These are phyloP conservation scores for Ascobolus immersus DNA, from an alignment of 495 filamentous ascomycete species.

Conservation along the genomic window DNA sequence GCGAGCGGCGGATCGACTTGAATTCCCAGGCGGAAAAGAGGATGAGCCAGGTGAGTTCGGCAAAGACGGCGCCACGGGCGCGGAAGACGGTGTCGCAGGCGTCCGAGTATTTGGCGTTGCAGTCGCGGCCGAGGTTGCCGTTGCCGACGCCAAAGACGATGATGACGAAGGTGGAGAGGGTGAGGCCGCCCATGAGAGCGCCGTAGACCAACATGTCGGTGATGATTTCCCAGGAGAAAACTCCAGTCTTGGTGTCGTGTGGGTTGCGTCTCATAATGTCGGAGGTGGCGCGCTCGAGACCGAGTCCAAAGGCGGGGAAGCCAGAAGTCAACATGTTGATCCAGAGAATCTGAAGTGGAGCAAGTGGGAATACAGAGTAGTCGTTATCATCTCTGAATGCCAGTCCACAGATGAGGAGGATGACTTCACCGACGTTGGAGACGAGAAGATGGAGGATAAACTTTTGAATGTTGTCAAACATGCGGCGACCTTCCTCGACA, in stretches of 20 bases:
- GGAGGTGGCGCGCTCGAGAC: slow-evolving; percentile 36
- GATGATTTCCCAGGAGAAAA: slow-evolving; percentile 43
- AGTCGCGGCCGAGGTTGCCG: slow-evolving; percentile 35
- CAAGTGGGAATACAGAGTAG: slow-evolving; percentile 41
- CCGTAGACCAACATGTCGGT: slow-evolving; percentile 50
- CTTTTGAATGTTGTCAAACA: slow-evolving; percentile 56
- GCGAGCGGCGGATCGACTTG: slow-evolving; percentile 32
- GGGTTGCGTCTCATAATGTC: slow-evolving; percentile 42
- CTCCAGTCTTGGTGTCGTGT: slow-evolving; percentile 33
- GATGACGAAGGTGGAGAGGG: slow-evolving; percentile 36
- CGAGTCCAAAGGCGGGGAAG: slow-evolving; percentile 43
- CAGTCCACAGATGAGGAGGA: slow-evolving; percentile 38
- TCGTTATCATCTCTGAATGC: slow-evolving; percentile 35
- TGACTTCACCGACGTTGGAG: slow-evolving; percentile 44
- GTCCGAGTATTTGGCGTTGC: slow-evolving; percentile 29
- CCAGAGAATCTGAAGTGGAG: slow-evolving; percentile 47
- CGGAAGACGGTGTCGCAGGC: slow-evolving; percentile 38
- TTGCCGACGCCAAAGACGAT: slow-evolving; percentile 35
- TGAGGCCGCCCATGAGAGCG: slow-evolving; percentile 33
- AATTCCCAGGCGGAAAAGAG: slow-evolving; percentile 47
- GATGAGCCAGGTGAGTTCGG: slow-evolving; percentile 40
- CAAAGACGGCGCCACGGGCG: slow-evolving; percentile 46
- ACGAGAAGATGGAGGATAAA: slow-evolving; percentile 45
- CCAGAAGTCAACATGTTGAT: slow-evolving; percentile 47
- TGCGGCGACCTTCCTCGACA: slow-evolving; percentile 39